Base-by-base conservation (phyloP, 2,329 filamentous ascomycete genomes). In the Nemania bipapillata region DNA sequence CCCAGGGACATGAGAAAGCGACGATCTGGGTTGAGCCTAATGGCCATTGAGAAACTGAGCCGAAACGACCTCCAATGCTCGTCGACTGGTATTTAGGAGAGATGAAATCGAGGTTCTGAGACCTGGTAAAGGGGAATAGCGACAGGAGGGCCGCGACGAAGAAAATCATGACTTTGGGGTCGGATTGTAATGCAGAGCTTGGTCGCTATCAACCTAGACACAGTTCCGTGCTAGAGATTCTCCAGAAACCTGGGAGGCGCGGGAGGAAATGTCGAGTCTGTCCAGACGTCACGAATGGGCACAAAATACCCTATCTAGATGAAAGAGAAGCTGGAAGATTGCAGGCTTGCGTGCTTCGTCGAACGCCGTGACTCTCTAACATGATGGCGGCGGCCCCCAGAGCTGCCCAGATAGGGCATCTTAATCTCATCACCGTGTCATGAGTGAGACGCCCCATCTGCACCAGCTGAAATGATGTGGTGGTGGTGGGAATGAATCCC, bases 11-110 rank as follows among this genome's bases (percentile, higher is more conserved):
- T n/a, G 28, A 11, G 20, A 60, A 65, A 2, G 60, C 60, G 3
- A 64, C 35, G 15, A 61, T 9, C 50, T 65, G 65, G 8, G 20
- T 68, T 6, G 65, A 60, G 8, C 61, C 65, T 32, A 65, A 59
- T 1, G 61, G 59, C 65, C 59, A 67, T 17, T n/a, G 24, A 9
- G 9, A 15, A 20, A 42, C n/a, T 5, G 2, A 30, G 1, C 35
- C 59, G 17, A 55, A 64, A 9, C 11, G 12, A 0, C 37, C 60
- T 7, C 15, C 8, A 0, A 26, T 15, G 2, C 17, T 22, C 6
- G 55, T 35, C 9, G 15, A 11, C 15, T 63, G 47, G 8, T 15
- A 64, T 2, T 12, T 2, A 0, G 65, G 60, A 26, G 65, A 68
- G 20, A 64, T n/a, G 20, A 68, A 65, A 1, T n/a, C n/a, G 12